phyloP scores from a whole-genome alignment of 1,139 yeast genomes.

The Lodderomyces margitis region DNA sequence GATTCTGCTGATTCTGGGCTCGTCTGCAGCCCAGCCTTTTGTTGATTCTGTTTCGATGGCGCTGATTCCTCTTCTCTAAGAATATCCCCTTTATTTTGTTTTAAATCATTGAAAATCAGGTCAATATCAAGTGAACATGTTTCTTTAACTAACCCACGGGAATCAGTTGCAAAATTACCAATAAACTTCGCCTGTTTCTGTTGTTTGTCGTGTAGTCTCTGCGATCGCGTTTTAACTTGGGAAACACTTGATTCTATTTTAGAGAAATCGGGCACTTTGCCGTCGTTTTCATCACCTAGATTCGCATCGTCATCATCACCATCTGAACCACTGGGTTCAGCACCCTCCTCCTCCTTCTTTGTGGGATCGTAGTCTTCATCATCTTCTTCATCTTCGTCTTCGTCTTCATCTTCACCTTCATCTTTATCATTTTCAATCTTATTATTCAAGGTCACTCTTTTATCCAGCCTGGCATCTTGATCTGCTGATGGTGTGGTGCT shows the following conservation, averaged over 20 bases:
- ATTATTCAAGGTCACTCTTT: background rate
- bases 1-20: slow-evolving; percentile 21
- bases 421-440: background rate
- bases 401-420: slow-evolving; percentile 12
- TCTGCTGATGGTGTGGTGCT: background rate
- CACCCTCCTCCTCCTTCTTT: slow-evolving; percentile 12
- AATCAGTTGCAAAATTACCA: slow-evolving; percentile 21
- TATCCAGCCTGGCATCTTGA: background rate
- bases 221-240: slow-evolving; percentile 41
- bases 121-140: slow-evolving; percentile 34
- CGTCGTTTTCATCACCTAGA: slow-evolving; percentile 49
- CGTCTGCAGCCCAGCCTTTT: too few species aligned
- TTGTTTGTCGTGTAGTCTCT: slow-evolving; percentile 22
- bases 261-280: slow-evolving; percentile 34
- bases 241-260: slow-evolving; percentile 31
- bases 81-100: slow-evolving; percentile 25
- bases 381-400: slow-evolving; percentile 13
- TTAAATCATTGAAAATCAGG: slow-evolving; percentile 32
- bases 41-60: slow-evolving; percentile 22
- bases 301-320: slow-evolving; percentile 50
- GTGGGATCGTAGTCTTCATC: slow-evolving; percentile 18
- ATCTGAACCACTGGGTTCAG: slow-evolving; percentile 18
- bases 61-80: background rate
- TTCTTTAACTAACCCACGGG: slow-evolving; percentile 29
- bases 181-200: slow-evolving; percentile 13